Percentiles rank a stretch among this genome's conserved stretches.
Conservation (phyloP, 331 rosid species). For the Quercus tomentella region DNA sequence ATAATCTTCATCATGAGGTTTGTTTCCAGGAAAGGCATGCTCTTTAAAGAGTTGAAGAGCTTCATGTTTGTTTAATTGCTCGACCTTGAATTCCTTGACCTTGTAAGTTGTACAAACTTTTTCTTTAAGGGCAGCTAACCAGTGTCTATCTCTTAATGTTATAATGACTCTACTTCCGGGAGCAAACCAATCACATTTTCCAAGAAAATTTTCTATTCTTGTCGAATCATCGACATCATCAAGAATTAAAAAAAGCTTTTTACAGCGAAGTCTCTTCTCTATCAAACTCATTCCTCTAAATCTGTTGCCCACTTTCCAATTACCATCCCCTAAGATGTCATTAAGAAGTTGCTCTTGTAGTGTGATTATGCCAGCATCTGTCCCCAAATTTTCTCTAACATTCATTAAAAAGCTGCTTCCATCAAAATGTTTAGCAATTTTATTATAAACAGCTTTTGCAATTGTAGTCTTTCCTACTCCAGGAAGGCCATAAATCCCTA, state of each 20-base stretch:
- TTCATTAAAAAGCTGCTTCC: conserved; percentile 2
- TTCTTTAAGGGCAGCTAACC: neutral
- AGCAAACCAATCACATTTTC: conserved; percentile 15
- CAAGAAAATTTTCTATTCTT: neutral
- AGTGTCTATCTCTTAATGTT: conserved; percentile 1
- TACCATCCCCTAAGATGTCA: neutral
- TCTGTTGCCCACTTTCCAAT: neutral
- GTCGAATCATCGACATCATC: conserved; percentile 10
- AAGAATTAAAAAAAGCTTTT: neutral
- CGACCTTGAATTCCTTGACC: neutral
- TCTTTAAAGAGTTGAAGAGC: neutral
- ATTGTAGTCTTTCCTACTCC: conserved; percentile 21
- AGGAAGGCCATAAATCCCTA: conserved; percentile 13
- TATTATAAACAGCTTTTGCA: conserved; percentile 11
- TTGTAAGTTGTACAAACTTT: neutral
- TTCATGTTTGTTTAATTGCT: neutral
- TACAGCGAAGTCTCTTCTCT: neutral
- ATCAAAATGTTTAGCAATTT: conserved; percentile 13
- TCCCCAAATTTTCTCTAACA: conserved; percentile 3
- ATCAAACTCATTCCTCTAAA: neutral
- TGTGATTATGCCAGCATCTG: neutral
- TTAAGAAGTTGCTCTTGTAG: conserved; percentile 14
- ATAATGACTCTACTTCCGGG: neutral
- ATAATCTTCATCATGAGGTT: accelerated
- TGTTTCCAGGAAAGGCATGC: no score